Conservation (phyloP, 768 basidiomycete species). For the Suillus discolor region DNA sequence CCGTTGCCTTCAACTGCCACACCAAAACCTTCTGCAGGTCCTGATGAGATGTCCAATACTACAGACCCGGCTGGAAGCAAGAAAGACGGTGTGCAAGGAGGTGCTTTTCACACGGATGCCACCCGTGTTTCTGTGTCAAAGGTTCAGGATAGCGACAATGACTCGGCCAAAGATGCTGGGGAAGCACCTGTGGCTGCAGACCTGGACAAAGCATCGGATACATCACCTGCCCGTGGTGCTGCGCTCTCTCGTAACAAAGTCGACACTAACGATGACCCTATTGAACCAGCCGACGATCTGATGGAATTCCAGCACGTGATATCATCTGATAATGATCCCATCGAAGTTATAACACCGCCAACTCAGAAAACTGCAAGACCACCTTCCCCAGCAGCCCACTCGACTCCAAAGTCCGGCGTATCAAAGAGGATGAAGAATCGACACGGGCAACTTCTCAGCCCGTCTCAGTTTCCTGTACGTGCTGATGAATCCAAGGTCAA, state of each 20-base stretch:
- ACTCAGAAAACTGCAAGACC: conserved; percentile 11
- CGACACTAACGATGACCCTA: conserved; percentile 38
- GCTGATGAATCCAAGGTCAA: not conserved
- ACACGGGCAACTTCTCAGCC: conserved; percentile 2
- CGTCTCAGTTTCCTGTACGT: not conserved
- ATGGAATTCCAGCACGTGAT: conserved; percentile 16
- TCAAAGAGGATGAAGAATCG: conserved; percentile 47
- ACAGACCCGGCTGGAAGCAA: not conserved
- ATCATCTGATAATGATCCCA: conserved; percentile 28
- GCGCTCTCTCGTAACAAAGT: not conserved
- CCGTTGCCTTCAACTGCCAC: not conserved
- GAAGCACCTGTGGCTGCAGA: not conserved
- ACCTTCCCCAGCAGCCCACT: conserved; percentile 12
- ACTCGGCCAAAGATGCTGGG: not conserved
- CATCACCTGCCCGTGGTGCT: not conserved
- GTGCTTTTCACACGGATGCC: not conserved
- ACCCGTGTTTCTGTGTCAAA: not conserved
- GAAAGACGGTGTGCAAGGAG: not conserved
- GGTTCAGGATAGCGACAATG: not conserved
- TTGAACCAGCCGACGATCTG: conserved; percentile 44
- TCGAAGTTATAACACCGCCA: conserved; percentile 24
- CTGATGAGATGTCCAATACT: not conserved
- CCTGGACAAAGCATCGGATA: not conserved
- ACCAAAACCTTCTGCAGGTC: too few relatives aligned
- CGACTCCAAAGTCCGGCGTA: conserved; percentile 35